A percentile compares a stretch with the other conserved stretches of the same genome.
Conservation (phyloP, 1,284 basidiomycete species). For the Sporisorium graminicola region DNA sequence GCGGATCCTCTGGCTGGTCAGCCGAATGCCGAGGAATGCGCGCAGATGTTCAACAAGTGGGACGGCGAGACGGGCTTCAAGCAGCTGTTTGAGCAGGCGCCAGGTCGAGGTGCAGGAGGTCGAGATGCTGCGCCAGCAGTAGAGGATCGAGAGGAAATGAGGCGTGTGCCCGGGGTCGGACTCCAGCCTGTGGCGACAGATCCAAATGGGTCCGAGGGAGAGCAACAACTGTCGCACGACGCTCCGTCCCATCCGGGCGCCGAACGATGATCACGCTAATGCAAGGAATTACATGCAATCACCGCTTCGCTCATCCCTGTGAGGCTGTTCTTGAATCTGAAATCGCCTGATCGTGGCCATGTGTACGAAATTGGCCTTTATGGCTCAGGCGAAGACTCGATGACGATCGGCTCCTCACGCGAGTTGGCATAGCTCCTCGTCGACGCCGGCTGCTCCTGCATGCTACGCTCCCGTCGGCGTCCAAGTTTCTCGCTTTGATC, state of each 20-base stretch:
- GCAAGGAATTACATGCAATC: background rate
- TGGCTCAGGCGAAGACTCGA: constrained; percentile 44
- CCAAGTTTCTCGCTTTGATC: background rate
- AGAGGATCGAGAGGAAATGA: constrained; percentile 52
- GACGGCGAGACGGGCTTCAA: constrained; percentile 48
- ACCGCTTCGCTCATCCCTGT: background rate
- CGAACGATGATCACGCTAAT: constrained; percentile 19
- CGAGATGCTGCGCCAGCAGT: constrained; percentile 44
- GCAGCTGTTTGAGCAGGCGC: constrained; percentile 47
- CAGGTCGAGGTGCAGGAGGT: constrained; percentile 47
- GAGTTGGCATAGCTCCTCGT: constrained; percentile 2
- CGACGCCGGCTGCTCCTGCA: background rate
- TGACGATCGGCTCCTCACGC: constrained; percentile 41
- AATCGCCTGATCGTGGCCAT: background rate
- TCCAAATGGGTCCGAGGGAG: background rate
- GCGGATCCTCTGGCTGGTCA: constrained; percentile 79
- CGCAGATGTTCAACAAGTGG: constrained; percentile 66
- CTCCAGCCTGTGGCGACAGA: constrained; percentile 13
- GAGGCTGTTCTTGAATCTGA: background rate
- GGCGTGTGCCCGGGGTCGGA: constrained; percentile 43
- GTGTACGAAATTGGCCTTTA: background rate
- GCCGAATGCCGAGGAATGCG: constrained; percentile 81
- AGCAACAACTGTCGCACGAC: background rate
- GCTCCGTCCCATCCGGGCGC: background rate
- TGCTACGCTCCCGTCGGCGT: background rate